These are phyloP conservation scores for Clonostachys solani DNA, from an alignment of 2,329 filamentous ascomycete genomes.

Conservation along the genomic window DNA sequence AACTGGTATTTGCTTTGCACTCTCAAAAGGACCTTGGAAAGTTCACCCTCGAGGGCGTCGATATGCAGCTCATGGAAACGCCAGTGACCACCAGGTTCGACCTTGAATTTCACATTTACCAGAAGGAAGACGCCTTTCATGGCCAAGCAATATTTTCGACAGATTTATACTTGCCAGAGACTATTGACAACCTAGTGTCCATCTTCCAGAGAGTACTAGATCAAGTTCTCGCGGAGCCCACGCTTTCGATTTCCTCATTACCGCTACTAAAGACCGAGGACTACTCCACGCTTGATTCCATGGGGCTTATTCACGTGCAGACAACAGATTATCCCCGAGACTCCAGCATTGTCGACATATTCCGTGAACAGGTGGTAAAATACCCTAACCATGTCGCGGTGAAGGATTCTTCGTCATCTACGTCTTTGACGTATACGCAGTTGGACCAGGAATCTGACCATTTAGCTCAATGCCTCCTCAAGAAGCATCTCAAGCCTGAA, in stretches of 20 bases:
- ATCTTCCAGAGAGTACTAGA: constrained; percentile 9
- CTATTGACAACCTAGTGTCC: constrained; percentile 8
- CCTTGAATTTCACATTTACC: constrained; percentile 13
- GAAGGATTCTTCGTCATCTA: constrained; percentile 17
- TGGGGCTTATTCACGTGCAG: constrained; percentile 66
- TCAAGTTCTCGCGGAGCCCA: constrained; percentile 4
- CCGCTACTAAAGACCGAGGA: neutral
- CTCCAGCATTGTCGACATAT: constrained; percentile 12
- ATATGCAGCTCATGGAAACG: constrained; percentile 1
- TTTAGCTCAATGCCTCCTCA: constrained; percentile 9
- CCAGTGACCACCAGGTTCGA: constrained; percentile 7
- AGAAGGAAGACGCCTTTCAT: constrained; percentile 2
- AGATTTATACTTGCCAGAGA: constrained; percentile 8
- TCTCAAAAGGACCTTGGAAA: constrained; percentile 2
- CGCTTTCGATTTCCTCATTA: neutral
- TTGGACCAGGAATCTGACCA: constrained; percentile 10
- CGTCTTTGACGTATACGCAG: constrained; percentile 11
- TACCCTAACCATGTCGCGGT: constrained; percentile 8
- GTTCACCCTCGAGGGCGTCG: constrained; percentile 4
- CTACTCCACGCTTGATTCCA: constrained; percentile 65
- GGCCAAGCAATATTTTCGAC: constrained; percentile 7
- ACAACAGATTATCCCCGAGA: constrained; percentile 8
- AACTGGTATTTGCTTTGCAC: constrained; percentile 7
- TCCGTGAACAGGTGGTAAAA: constrained; percentile 8
- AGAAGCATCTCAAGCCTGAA: constrained; percentile 2